These are phyloP conservation scores for Penicillium crystallinum DNA, from an alignment of 495 filamentous ascomycete species.

Conservation along the genomic window DNA sequence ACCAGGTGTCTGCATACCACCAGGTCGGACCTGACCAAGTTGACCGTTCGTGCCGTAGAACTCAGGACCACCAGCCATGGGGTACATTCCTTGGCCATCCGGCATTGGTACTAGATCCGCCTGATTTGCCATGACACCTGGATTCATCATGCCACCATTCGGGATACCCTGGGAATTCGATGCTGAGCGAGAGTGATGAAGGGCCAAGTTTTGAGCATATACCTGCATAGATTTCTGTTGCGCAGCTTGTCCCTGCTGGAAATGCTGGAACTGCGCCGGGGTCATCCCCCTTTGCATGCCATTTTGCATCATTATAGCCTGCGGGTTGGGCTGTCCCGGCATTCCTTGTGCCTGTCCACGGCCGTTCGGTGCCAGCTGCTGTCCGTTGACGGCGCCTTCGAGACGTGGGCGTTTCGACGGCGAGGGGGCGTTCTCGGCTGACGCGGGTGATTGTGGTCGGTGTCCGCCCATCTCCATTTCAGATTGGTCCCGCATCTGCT, in stretches of 20 bases:
- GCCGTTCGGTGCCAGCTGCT: constrained; percentile 75
- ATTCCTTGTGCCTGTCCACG: constrained; percentile 67
- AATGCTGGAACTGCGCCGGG: constrained; percentile 70
- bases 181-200: constrained; percentile 63
- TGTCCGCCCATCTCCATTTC: constrained; percentile 83
- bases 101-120: constrained; percentile 76
- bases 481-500: constrained; percentile 79
- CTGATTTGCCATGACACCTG: constrained; percentile 58
- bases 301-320: constrained; percentile 65
- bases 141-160: constrained; percentile 54
- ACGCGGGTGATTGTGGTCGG: constrained; percentile 74
- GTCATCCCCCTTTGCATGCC: constrained; percentile 72
- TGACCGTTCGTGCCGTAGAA: constrained; percentile 63
- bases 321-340: constrained; percentile 60
- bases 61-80: constrained; percentile 40
- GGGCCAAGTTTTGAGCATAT: constrained; percentile 77
- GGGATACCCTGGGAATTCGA: constrained; percentile 67
- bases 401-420: constrained; percentile 89
- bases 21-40: constrained; percentile 51
- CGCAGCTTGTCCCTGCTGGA: constrained; percentile 53
- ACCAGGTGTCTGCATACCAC: constrained; percentile 49
- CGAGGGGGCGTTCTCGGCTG: constrained; percentile 83
- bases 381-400: constrained; percentile 68
- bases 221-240: constrained; percentile 80
- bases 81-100: constrained; percentile 55